Percentiles rank a stretch among this genome's conserved stretches.
Evolutionary conservation across 2,329 filamentous ascomycete species (phyloP).

Genomic region (Aspergillus unguis): DNA sequence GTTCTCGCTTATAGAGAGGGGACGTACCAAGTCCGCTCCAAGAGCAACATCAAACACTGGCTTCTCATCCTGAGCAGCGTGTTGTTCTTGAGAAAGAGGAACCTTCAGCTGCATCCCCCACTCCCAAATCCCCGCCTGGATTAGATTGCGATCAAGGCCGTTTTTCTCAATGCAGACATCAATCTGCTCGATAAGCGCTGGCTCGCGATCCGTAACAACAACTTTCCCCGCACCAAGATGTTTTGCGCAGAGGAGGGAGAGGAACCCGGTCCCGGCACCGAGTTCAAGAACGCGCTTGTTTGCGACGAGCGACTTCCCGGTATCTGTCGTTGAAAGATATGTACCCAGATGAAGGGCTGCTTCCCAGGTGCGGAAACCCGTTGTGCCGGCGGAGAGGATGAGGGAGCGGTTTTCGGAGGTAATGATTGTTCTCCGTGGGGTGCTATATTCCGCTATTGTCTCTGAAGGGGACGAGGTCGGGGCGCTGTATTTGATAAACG

Average conservation of each 20-base stretch:
- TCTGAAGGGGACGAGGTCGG: constrained; percentile 20
- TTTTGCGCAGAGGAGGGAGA: constrained; percentile 62
- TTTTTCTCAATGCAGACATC: constrained; percentile 37
- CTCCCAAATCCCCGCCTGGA: constrained; percentile 40
- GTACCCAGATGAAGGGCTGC: constrained; percentile 62
- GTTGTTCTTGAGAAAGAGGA: not conserved
- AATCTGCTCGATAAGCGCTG: constrained; percentile 39
- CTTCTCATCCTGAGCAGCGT: too few relatives aligned
- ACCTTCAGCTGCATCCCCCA: constrained; percentile 36
- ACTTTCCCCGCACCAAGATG: constrained; percentile 54
- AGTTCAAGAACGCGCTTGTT: constrained; percentile 61
- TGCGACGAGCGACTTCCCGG: constrained; percentile 46
- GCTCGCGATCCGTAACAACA: constrained; percentile 61
- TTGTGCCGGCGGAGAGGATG: constrained; percentile 58
- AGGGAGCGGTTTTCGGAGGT: constrained; percentile 55
- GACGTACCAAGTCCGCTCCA: constrained; percentile 41
- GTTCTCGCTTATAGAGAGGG: not conserved
- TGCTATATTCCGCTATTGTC: not conserved
- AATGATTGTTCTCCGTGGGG: constrained; percentile 24
- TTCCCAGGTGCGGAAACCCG: constrained; percentile 68
- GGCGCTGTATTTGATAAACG: constrained; percentile 68
- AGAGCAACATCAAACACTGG: constrained; percentile 39
- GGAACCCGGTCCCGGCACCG: constrained; percentile 64
- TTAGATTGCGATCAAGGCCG: constrained; percentile 19
- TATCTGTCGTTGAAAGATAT: constrained; percentile 51